A percentile compares a stretch with the other conserved stretches of the same genome.
These are phyloP conservation scores for Colletotrichum lini DNA, from an alignment of 2,329 filamentous ascomycete species.

Conservation along the genomic window DNA sequence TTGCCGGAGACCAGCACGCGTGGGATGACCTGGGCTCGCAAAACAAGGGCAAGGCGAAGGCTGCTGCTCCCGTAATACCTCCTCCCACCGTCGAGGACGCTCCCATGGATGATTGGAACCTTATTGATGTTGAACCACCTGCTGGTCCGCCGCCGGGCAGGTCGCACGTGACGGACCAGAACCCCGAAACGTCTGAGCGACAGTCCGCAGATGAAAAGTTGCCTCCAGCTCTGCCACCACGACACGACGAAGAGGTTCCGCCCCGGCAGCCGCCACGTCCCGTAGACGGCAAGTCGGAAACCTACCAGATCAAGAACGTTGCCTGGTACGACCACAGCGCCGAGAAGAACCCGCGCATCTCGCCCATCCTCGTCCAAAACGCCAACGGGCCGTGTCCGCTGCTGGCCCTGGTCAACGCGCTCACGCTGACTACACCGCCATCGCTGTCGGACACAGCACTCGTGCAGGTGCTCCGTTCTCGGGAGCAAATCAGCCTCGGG, in stretches of 20 bases:
- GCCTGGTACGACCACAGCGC: conserved; percentile 81
- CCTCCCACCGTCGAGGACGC: conserved; percentile 44
- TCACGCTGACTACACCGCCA: conserved; percentile 85
- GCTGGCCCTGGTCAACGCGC: conserved; percentile 91
- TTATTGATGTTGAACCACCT: conserved; percentile 49
- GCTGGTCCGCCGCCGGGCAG: background rate
- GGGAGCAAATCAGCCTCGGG: conserved; percentile 90
- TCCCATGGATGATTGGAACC: conserved; percentile 64
- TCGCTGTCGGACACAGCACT: conserved; percentile 76
- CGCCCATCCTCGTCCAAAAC: conserved; percentile 92
- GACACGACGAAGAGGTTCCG: conserved; percentile 50
- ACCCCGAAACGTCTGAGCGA: background rate
- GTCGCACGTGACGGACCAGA: background rate
- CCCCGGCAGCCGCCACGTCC: conserved; percentile 55
- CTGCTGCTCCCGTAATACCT: conserved; percentile 44
- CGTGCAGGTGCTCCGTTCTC: conserved; percentile 80
- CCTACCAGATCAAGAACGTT: conserved; percentile 94
- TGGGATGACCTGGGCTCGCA: conserved; percentile 64
- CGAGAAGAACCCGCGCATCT: conserved; percentile 76
- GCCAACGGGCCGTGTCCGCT: conserved; percentile 95
- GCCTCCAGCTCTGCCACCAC: conserved; percentile 57
- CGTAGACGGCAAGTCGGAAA: conserved; percentile 73
- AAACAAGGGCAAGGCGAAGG: conserved; percentile 60
- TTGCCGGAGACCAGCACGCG: conserved; percentile 60
- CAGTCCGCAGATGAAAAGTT: conserved; percentile 8